Evolutionary conservation across 1,284 basidiomycete genomes (phyloP).

Genomic region (Ustilago esculenta): DNA sequence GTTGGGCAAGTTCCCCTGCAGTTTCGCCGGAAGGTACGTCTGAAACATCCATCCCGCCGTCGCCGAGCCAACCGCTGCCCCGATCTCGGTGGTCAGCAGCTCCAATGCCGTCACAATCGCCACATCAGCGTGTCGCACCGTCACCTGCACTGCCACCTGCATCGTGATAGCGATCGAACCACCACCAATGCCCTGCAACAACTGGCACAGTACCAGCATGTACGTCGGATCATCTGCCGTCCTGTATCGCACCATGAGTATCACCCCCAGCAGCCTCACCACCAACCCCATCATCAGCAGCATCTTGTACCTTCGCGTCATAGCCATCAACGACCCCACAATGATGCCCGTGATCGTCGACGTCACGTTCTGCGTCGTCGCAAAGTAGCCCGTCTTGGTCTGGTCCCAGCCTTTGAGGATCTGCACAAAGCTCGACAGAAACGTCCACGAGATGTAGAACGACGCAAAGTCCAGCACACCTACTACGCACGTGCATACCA

Average conservation of each 20-base stretch:
- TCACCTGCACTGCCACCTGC: constrained; percentile 81
- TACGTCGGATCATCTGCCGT: constrained; percentile 73
- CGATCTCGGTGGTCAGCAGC: constrained; percentile 81
- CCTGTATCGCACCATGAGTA: constrained; percentile 70
- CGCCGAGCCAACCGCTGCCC: constrained; percentile 77
- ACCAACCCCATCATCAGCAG: constrained; percentile 75
- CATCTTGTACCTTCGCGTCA: constrained; percentile 73
- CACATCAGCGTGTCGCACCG: constrained; percentile 78
- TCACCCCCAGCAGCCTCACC: constrained; percentile 76
- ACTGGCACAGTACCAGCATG: constrained; percentile 70
- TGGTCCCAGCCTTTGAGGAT: constrained; percentile 65
- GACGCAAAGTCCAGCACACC: constrained; percentile 67
- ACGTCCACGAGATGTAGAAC: constrained; percentile 68
- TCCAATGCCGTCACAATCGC: constrained; percentile 84
- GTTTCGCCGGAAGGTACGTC: constrained; percentile 73
- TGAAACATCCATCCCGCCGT: constrained; percentile 73
- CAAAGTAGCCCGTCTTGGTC: constrained; percentile 63
- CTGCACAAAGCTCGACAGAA: constrained; percentile 63
- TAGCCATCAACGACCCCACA: constrained; percentile 73
- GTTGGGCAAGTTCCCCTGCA: constrained; percentile 71
- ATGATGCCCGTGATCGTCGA: constrained; percentile 76
- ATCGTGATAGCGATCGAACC: constrained; percentile 78
- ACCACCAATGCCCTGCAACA: constrained; percentile 81
- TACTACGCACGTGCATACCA: constrained; percentile 65
- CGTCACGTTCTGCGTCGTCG: constrained; percentile 71